These are phyloP conservation scores for Neopestalotiopsis sp. DNA, from an alignment of 2,329 filamentous ascomycete species.

Conservation along the genomic window DNA sequence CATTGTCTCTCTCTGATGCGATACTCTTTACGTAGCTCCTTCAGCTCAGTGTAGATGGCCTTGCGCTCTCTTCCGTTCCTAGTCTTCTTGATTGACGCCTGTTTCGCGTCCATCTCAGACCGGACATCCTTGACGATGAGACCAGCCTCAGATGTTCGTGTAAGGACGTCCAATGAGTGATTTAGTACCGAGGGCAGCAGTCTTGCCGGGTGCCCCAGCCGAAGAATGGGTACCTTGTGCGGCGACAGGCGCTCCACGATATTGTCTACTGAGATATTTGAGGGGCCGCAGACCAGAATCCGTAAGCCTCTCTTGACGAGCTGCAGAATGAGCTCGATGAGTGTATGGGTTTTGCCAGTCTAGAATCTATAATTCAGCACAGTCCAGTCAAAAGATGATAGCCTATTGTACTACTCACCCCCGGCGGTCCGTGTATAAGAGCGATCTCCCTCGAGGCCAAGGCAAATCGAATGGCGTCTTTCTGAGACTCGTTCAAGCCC, in stretches of 20 bases:
- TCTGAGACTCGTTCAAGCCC: slow-evolving; percentile 69
- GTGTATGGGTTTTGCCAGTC: slow-evolving; percentile 95
- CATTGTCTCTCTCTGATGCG: slow-evolving; percentile 83
- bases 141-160: slow-evolving; percentile 87
- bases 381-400: too few species aligned
- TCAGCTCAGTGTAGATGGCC: slow-evolving; percentile 84
- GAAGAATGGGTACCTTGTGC: slow-evolving; percentile 84
- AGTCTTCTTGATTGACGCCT: slow-evolving; percentile 86
- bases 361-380: slow-evolving; percentile 33
- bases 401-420: slow-evolving; percentile 47
- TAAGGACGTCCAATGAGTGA: slow-evolving; percentile 90
- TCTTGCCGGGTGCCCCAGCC: slow-evolving; percentile 90
- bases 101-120: slow-evolving; percentile 90
- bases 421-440: slow-evolving; percentile 92
- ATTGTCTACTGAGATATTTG: slow-evolving; percentile 97
- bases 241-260: slow-evolving; percentile 90
- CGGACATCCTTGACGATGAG: slow-evolving; percentile 89
- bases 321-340: slow-evolving; percentile 96
- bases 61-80: slow-evolving; percentile 78
- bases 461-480: slow-evolving; percentile 78
- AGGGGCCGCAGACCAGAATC: slow-evolving; percentile 92
- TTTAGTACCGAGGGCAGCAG: slow-evolving; percentile 85
- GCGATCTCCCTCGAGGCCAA: slow-evolving; percentile 81
- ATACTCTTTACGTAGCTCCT: slow-evolving; percentile 86
- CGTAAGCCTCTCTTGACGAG: slow-evolving; percentile 75